Conservation (phyloP, 2,329 filamentous ascomycete genomes). For the Hypoxylon sp. region DNA sequence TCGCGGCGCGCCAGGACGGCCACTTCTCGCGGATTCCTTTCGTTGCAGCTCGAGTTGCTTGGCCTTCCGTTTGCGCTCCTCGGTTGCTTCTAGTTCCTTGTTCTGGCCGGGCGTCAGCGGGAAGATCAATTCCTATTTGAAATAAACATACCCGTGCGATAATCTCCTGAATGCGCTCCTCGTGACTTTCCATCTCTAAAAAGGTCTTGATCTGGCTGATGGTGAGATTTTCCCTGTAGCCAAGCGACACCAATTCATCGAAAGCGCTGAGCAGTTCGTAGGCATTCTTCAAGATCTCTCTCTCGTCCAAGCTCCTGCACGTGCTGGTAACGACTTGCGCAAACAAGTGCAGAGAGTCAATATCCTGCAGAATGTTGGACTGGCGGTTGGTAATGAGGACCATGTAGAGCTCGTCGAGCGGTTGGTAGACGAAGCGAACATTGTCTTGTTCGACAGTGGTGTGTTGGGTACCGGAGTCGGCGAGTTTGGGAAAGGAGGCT, state of each 20-base stretch:
- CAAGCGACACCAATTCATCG: slow-evolving; percentile 94
- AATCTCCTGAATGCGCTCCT: slow-evolving; percentile 98
- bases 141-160: slow-evolving; percentile 79
- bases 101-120: slow-evolving; percentile 70
- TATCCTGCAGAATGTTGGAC: slow-evolving; percentile 99
- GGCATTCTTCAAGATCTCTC: slow-evolving; percentile 93
- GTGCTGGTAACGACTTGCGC: slow-evolving; percentile 97
- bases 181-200: slow-evolving; percentile 98
- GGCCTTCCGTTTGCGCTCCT: slow-evolving; percentile 97
- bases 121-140: slow-evolving; percentile 23
- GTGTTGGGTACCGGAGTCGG: slow-evolving; percentile 95
- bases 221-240: slow-evolving; percentile 95
- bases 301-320: slow-evolving; percentile 95
- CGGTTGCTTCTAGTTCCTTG: slow-evolving; percentile 97
- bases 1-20: slow-evolving; percentile 75
- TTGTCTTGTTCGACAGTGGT: slow-evolving; percentile 99
- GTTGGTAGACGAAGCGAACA: slow-evolving; percentile 99
- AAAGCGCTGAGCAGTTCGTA: slow-evolving; percentile 97
- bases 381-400: slow-evolving; percentile 99
- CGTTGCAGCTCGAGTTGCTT: slow-evolving; percentile 99
- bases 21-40: slow-evolving; percentile 89
- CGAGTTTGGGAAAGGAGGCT: slow-evolving; percentile 97
- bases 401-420: slow-evolving; percentile 99
- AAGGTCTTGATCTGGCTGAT: slow-evolving; percentile 99
- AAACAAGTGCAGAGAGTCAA: slow-evolving; percentile 97